Evolutionary conservation across 371 early-diverging fungal species (phyloP).

Genomic region (Mortierella sp.): DNA sequence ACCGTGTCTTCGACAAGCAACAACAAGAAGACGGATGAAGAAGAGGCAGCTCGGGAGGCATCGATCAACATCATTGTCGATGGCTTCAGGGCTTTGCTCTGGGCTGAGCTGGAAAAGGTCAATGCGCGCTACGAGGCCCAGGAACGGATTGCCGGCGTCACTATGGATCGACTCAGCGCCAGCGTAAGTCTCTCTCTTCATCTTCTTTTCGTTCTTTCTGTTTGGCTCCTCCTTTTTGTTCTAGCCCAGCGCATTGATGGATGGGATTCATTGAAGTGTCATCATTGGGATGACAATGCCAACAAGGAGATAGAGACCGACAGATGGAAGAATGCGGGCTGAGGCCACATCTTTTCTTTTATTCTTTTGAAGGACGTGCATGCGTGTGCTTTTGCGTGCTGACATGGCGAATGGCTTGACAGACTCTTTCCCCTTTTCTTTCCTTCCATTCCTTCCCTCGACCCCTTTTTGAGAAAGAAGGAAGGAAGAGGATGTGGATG

Average conservation of each 20-base stretch:
- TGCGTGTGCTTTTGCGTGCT: background rate
- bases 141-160: slow-evolving; percentile 56
- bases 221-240: background rate
- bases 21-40: background rate
- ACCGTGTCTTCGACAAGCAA: background rate
- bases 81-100: slow-evolving; percentile 55
- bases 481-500: background rate
- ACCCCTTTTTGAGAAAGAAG: background rate
- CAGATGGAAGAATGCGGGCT: background rate
- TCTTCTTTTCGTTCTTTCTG: background rate
- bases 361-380: background rate
- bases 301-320: background rate
- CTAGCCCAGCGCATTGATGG: background rate
- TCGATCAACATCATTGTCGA: slow-evolving; percentile 37
- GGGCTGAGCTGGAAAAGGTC: slow-evolving; percentile 67
- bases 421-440: background rate
- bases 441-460: background rate
- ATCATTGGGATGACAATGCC: background rate
- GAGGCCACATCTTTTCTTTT: background rate
- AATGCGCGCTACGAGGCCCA: slow-evolving; percentile 64
- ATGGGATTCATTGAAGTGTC: background rate
- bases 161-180: slow-evolving; percentile 56
- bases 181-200: slow-evolving; percentile 38
- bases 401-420: background rate
- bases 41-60: slow-evolving; percentile 26